Base-by-base conservation (phyloP, 148 eudicot genomes). In the Silene conica region DNA sequence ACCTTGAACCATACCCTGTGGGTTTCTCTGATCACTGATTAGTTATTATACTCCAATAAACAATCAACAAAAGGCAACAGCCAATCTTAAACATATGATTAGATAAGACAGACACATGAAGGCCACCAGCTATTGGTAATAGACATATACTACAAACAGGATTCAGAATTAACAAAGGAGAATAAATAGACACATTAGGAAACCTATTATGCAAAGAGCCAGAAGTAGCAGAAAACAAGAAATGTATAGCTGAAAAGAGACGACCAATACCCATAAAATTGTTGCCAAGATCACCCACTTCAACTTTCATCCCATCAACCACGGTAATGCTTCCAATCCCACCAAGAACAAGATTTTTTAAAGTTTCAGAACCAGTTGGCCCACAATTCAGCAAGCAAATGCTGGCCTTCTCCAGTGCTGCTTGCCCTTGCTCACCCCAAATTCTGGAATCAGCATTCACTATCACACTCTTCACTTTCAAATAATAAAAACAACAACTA, bases 371-470 rank as follows among this genome's bases (percentile, higher is more conserved):
- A 45, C 98, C 98, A 74, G 98, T 94, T 43, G 98, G 96, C 31
- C 97, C 98, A 78, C 97, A 91, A 75, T 94, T 94, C 64, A 94
- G 89, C 84, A 94, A 85, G 81, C 98, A 94, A 67, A 94, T 80
- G 80, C 96, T 94, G 38, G 97, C 86, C 85, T 89, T 94, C 81
- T 91, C 98, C 71, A 91, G 85, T 14, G 97, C 96, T 74, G 95
- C 83, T 80, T 94, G 98, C 79, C 98, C 98, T 85, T 89, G 98
- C 79, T 94, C 98, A 73, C 98, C 98, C 98, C 97, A 94, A 45
- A 94, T 94, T 83, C 97, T 94, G 87, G 80, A 87, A 67, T 64
- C 73, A 83, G 25, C 8, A 76, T 8, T 64, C 31, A 15, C 22
- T 26, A 19, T 61, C 69, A 63, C 68, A 60, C 67, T 43, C 55